These are phyloP conservation scores for Plasmodium gaboni DNA, from an alignment of 169 alveolate genomes.

Conservation along the genomic window DNA sequence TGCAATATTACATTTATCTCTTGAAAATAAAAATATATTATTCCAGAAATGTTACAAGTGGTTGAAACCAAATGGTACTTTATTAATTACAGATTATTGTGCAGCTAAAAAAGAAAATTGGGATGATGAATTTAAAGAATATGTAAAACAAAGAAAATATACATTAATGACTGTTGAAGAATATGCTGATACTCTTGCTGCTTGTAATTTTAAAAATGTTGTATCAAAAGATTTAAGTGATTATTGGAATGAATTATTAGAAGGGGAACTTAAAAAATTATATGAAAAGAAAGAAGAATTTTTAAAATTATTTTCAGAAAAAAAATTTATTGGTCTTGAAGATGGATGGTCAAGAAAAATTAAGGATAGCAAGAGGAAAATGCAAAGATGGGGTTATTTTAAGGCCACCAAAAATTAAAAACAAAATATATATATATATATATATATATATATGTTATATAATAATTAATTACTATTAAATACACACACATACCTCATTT, in stretches of 20 bases:
- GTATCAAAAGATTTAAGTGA: constrained; percentile 38
- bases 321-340: constrained; percentile 11
- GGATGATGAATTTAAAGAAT: constrained; percentile 56
- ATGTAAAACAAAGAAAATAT: constrained; percentile 29
- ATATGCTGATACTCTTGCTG: constrained; percentile 4
- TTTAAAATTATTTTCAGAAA: background rate
- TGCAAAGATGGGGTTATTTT: constrained; percentile 50
- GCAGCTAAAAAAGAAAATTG: constrained; percentile 33
- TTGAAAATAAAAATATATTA: constrained; percentile 13
- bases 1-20: constrained; percentile 36
- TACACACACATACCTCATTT: no score
- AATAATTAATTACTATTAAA: background rate
- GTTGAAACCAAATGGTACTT: constrained; percentile 44
- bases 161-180: constrained; percentile 22
- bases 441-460: constrained; percentile 11
- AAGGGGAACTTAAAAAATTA: constrained; percentile 10
- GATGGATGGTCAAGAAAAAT: constrained; percentile 49
- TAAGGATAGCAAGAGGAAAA: constrained; percentile 24
- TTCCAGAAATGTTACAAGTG: constrained; percentile 48
- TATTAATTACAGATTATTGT: constrained; percentile 48
- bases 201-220: constrained; percentile 40
- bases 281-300: constrained; percentile 44
- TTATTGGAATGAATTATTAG: constrained; percentile 28
- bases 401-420: constrained; percentile 14
- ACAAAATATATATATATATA: constrained; percentile 8